phyloP scores from a whole-genome alignment of 78 protist genomes.

The Diacronema lutheri region DNA sequence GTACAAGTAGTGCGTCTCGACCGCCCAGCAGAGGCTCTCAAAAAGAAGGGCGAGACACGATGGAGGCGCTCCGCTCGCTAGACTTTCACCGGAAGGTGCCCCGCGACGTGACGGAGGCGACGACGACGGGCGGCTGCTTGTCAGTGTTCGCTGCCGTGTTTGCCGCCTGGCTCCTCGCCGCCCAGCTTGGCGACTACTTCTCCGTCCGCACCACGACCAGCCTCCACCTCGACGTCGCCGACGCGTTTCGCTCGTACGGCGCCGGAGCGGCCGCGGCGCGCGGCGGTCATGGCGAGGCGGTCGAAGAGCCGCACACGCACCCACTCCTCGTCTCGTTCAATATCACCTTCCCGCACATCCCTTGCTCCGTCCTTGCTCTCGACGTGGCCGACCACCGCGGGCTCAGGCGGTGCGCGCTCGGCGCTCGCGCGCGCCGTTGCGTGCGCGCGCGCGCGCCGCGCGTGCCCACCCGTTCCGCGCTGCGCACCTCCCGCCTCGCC shows the following conservation, averaged over 20 bases:
- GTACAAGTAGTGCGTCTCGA: too few relatives aligned
- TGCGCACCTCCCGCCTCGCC: too few relatives aligned
- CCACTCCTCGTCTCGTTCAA: neutral
- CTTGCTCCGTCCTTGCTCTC: neutral
- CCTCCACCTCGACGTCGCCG: neutral
- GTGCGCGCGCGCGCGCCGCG: too few relatives aligned
- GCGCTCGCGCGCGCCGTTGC: neutral
- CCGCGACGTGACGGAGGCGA: neutral
- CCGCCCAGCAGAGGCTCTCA: too few relatives aligned
- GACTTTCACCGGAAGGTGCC: neutral
- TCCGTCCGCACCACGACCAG: neutral
- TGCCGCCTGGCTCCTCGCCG: neutral
- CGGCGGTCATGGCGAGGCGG: too few relatives aligned
- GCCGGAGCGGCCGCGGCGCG: too few relatives aligned
- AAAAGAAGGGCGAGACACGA: too few relatives aligned
- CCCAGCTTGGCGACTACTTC: neutral
- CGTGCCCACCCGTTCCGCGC: too few relatives aligned
- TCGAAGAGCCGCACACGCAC: too few relatives aligned
- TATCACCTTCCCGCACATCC: neutral
- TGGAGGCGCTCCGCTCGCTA: neutral
- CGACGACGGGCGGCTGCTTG: neutral
- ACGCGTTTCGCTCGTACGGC: too few relatives aligned
- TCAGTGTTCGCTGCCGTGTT: neutral
- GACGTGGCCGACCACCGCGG: too few relatives aligned
- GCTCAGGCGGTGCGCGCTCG: too few relatives aligned